Evolutionary conservation across 2,329 filamentous ascomycete genomes (phyloP), one percentile per base, ranked within the genome.

Genomic region (Trichophyton equinum): DNA sequence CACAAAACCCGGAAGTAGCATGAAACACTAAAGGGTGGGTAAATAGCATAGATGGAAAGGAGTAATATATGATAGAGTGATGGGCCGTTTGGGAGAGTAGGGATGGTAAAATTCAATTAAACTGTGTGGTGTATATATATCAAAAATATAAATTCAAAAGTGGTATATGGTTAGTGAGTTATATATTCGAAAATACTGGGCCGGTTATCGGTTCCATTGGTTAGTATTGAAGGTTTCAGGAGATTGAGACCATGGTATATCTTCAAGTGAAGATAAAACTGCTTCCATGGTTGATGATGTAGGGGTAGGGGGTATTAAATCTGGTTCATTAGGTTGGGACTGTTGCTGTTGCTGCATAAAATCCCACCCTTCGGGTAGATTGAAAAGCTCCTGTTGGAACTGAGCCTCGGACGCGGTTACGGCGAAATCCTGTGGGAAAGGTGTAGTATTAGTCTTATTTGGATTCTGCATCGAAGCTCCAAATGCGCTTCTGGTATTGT

Each of bases 1-100:
- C 13, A n/a, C 4, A 27, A 30, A 38, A 11, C 11, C 46, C 46
- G 22, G 22, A 53, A 30, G 27, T 8, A 30, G 27, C 8, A 4
- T 33, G 18, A 25, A 53, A 33, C 3, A 27, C 9, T 30, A n/a
- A 15, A 3, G 0, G 6, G 27, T 2, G 27, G 49, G 22, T 13
- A 2, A 53, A 15, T 25, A 13, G 49, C 11, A 53, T 76, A 65
- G 1, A 82, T 71, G 0, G 84, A 66, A 1, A 81, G 77, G 51
- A 84, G 72, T 38, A 64, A 79, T 80, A 64, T 79, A 69, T 76
- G 62, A 0, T 68, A 68, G 1, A 78, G 79, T 53, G 11, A 30
- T 53, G 49, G 27, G 22, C 49, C 49, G 27, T 30, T 30, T 53
- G 15, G 18, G 27, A 7, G 49, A 53, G 49, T n/a, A 33, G 25